Evolutionary conservation across 192 early-diverging fungal genomes (phyloP), one percentile per base, ranked within the genome.

Genomic region (Coemansia sp.): DNA sequence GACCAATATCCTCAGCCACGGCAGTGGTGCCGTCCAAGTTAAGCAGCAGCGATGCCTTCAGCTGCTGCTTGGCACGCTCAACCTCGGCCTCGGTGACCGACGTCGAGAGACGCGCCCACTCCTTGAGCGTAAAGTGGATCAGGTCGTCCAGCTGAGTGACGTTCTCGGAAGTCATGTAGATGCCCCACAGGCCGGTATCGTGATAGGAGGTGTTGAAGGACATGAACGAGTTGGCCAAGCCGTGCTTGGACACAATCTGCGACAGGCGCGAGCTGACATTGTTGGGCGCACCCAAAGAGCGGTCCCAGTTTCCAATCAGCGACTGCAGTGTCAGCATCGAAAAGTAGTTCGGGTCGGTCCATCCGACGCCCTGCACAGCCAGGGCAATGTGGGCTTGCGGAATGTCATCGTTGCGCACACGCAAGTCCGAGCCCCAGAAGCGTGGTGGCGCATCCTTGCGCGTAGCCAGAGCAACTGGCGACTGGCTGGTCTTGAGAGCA

Each of bases 121-220:
- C 96, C 68, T 90, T 88, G 61, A 92, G 86, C 33, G 93, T 88
- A 72, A 87, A 85, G 79, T 89, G 87, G 28, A 93, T 78, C 42
- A 96, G 80, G 58, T 96, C 91, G 75, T 95, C 93, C 53, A 97
- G 80, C 56, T 83, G 70, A 59, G 80, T 80, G 59, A 80, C 80
- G 78, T 91, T 89, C 76, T 96, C 90, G 18, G 90, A 87, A 38
- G 88, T 85, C 50, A 92, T 70, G 83, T 97, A 98, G 64, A 94
- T 93, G 54, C 96, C 96, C 81, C 92, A 98, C 45, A 98, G 82
- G 39, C 96, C 96, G 18, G 94, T 97, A 78, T 98, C 96, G 38
- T 88, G 87, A 86, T 98, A 98, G 14, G 93, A 94, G 20, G 96
- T 97, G 83, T 98, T 97, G 85, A 98, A 98, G 48, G 94, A 89